A percentile compares a stretch with the other conserved stretches of the same genome.
Evolutionary conservation across 2,329 filamentous ascomycete species (phyloP).

Genomic region (Pestalotiopsis sp.): DNA sequence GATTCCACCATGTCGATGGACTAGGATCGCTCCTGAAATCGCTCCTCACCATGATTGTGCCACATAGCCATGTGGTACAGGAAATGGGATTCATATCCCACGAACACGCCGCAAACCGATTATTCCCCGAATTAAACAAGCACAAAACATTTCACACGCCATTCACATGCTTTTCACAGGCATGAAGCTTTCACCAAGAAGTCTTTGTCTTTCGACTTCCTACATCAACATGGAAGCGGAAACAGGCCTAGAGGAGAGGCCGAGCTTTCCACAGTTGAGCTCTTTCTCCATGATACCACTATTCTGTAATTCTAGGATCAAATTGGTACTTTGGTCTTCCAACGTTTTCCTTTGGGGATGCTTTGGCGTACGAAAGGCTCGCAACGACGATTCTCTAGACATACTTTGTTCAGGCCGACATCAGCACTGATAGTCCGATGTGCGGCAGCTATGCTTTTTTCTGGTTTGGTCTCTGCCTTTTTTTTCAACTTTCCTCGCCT

Average conservation of each 20-base stretch:
- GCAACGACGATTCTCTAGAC: constrained; percentile 1
- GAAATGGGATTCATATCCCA: background rate
- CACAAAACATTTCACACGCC: background rate
- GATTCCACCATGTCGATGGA: constrained; percentile 15
- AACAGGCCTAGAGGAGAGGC: background rate
- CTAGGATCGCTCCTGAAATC: background rate
- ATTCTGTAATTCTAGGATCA: background rate
- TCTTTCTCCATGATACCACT: background rate
- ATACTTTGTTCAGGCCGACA: background rate
- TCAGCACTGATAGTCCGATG: background rate
- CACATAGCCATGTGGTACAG: background rate
- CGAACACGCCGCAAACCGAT: background rate
- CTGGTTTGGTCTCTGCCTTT: background rate
- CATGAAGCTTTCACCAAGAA: background rate
- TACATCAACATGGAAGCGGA: background rate
- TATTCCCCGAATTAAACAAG: background rate
- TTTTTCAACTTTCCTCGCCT: background rate
- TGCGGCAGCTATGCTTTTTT: background rate
- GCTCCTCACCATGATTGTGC: background rate
- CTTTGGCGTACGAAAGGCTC: background rate
- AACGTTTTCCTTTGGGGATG: background rate
- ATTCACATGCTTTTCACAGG: background rate
- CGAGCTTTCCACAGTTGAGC: background rate
- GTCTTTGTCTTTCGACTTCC: background rate
- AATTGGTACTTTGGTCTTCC: background rate